These are phyloP conservation scores for Decorospora gaudefroyi DNA, from an alignment of 2,329 filamentous ascomycete species.

Conservation along the genomic window DNA sequence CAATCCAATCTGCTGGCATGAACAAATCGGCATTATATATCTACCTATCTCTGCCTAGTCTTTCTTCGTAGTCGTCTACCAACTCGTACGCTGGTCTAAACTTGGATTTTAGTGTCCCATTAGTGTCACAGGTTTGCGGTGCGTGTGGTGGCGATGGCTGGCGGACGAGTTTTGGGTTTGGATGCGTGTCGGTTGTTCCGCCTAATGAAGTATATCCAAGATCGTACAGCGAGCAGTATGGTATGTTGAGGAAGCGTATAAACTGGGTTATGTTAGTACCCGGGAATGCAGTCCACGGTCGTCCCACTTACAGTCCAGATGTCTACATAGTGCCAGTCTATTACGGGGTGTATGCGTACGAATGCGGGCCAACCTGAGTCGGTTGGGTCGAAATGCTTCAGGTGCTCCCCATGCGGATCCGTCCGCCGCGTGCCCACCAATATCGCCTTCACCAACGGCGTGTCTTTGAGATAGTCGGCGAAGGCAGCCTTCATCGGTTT, in stretches of 20 bases:
- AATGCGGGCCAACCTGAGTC: conserved; percentile 90
- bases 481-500: conserved; percentile 82
- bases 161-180: conserved; percentile 69
- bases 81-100: conserved; percentile 50
- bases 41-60: conserved; percentile 47
- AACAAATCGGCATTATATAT: conserved; percentile 3
- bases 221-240: conserved; percentile 88
- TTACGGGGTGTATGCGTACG: conserved; percentile 91
- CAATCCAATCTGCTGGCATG: too few species aligned
- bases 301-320: conserved; percentile 78
- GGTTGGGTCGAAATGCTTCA: conserved; percentile 84
- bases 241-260: conserved; percentile 75
- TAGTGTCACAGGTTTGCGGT: conserved; percentile 17
- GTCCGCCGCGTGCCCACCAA: conserved; percentile 88
- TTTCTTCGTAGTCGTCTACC: conserved; percentile 49
- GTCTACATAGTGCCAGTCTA: conserved; percentile 96
- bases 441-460: conserved; percentile 71
- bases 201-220: conserved; percentile 90
- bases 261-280: conserved; percentile 60
- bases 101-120: conserved; percentile 27
- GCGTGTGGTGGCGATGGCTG: conserved; percentile 27
- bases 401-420: conserved; percentile 80
- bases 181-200: conserved; percentile 83
- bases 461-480: conserved; percentile 71
- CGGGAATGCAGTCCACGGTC: neutral